Evolutionary conservation across 768 basidiomycete genomes (phyloP).

Genomic region (Lepiota subincarnata): DNA sequence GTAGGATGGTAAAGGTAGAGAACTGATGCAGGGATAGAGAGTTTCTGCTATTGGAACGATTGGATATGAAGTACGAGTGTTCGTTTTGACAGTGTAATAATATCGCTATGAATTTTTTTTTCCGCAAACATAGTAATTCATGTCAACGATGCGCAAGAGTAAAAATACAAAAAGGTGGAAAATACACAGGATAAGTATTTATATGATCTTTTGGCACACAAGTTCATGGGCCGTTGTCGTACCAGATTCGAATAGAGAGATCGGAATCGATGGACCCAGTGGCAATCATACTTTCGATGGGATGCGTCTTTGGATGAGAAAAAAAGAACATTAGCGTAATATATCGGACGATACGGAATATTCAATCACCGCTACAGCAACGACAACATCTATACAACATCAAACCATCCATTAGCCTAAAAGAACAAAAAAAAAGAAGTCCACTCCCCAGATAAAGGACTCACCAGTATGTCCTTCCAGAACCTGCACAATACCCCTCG

Average conservation of each 20-base stretch:
- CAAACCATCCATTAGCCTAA: neutral
- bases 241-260: constrained; percentile 80
- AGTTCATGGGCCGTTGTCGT: constrained; percentile 45
- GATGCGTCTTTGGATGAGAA: constrained; percentile 60
- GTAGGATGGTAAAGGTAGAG: constrained; percentile 7
- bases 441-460: too few relatives aligned
- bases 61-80: neutral
- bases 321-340: constrained; percentile 11
- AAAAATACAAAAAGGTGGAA: constrained; percentile 2
- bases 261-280: constrained; percentile 86
- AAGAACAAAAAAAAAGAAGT: too few relatives aligned
- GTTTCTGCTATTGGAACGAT: neutral
- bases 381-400: constrained; percentile 57
- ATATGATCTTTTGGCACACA: neutral
- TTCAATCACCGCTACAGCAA: constrained; percentile 67
- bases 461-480: constrained; percentile 72
- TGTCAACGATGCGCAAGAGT: neutral
- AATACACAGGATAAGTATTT: constrained; percentile 3
- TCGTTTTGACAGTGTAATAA: constrained; percentile 1
- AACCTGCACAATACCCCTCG: constrained; percentile 77
- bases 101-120: constrained; percentile 1
- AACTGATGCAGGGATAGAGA: neutral
- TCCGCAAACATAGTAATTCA: neutral
- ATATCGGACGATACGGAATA: neutral
- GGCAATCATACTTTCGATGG: constrained; percentile 81